Evolutionary conservation across 2,329 filamentous ascomycete genomes (phyloP), one percentile per base, ranked within the genome.

Genomic region (Atkinsonella texensis): DNA sequence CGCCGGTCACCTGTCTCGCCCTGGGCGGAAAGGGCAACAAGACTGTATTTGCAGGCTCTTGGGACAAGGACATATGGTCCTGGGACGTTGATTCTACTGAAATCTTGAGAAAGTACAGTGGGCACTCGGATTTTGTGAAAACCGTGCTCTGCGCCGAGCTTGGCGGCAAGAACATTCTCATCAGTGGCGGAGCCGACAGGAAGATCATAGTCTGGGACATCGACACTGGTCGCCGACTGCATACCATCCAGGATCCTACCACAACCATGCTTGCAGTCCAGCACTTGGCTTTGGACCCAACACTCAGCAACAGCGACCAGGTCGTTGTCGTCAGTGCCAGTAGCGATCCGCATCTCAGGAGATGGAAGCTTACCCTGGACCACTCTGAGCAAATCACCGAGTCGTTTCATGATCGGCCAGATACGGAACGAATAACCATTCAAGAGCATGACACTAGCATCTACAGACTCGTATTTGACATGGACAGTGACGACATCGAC

Each of bases 121-220:
- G 89, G 4, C 91, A 97, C 66, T 74, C 79, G 1, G 93, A 98
- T 69, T 98, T 98, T 63, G 86, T 98, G 60, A 96, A 96, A 69
- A 76, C 85, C 4, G 71, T 97, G 3, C 69, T 85, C 13, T 81
- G 77, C 58, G 73, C 79, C 12, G 76, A 70, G 23, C 61, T 94
- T 5, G 71, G 74, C 15, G 81, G 76, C 31, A 80, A 77, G 54
- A 74, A 87, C 53, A 62, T 77, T 41, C 74, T 93, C 39, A 75
- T 91, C 59, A 88, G 85, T 54, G 87, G 87, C 46, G 84, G 85
- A 40, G 83, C 86, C 8, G 87, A 91, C 67, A 83, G 83, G 60
- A 85, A 87, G 65, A 84, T 91, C 46, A 75, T 95, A 15, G 81
- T 96, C 18, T 97, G 90, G 87, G 83, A 95, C 60, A 72, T 83